Base-by-base conservation (phyloP, 441 rosid species). In the Arabidopsis lyrata region DNA sequence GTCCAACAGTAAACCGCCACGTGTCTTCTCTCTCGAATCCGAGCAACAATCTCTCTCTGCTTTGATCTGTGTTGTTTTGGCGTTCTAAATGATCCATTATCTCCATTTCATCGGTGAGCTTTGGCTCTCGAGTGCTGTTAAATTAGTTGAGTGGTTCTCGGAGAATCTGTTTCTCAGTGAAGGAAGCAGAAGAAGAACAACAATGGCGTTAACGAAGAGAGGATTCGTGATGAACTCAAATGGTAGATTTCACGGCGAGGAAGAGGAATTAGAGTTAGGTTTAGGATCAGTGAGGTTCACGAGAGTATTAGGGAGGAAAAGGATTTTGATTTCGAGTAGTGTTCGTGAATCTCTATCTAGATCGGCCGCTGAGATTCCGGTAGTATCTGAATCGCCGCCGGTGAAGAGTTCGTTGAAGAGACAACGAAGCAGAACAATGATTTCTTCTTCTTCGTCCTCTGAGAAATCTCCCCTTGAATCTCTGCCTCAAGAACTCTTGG, bases 401-500 rank as follows among this genome's bases (percentile, higher is more conserved):
- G 29, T 38, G 35, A 68, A 73, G 5, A 8, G 78, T 59, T 81
- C 90, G 15, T 59, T 81, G 78, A 88, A 93, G 87, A 90, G 86
- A 79, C 83, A 82, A 35, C 81, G 88, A 63, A 83, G 85, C 47
- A 72, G 54, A 58, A 36, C 62, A 2, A 47, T 22, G 6, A 60
- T 2, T 47, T 42, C 54, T 18, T 11, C 80, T 41, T 5, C 78
- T 27, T 27, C 29, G 2, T n/a, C 62, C 52, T 12, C 49, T 44
- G 80, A 74, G 14, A 79, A 81, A 70, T 86, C 90, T 52, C 18
- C 27, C 7, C 83, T 94, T 18, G 97, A 94, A 71, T 62, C 86
- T 65, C 77, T 94, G 56, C 97, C 96, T 35, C 94, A 79, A 71
- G 97, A 94, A 36, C 67, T 94, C 14, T 76, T 94, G 86, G 97